Evolutionary conservation across 2,329 filamentous ascomycete species (phyloP), one percentile per base, ranked within the genome.

Genomic region (Colletotrichum tamarilloi): DNA sequence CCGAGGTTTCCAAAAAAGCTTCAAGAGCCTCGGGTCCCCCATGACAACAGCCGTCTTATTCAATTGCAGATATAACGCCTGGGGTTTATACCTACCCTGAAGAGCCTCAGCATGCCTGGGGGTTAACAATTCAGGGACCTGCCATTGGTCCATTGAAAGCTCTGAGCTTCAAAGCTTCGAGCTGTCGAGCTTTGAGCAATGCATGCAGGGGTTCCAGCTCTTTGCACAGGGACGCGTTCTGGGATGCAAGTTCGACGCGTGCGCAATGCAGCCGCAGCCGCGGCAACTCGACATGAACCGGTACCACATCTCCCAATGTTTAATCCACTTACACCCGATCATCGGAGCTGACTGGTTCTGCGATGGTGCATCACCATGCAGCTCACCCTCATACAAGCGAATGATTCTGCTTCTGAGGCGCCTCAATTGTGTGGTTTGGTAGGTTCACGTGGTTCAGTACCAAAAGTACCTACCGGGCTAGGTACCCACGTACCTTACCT

Each of bases 201-300:
- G 60, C 55, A 22, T 65, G 70, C 70, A 73, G 67, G 70, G 70
- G 46, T 73, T 57, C 16, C 70, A 70, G 67, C 70, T 73, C 53
- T 32, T 35, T 56, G 32, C 35, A 28, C 56, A 60, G 67, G 16
- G 65, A 70, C 55, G 38, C 24, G 46, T 60, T 46, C 67, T 38
- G 28, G 70, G 70, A 73, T 73, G 70, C 67, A 60, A 57, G 70
- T 69, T 65, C 67, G 67, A 73, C 60, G 67, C 67, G 57, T 69
- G 67, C 26, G 70, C 46, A 52, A 19, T 70, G 70, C 70, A 65
- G 58, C 42, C 58, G n/a, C 56, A 42, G 58, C 42, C 58, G n/a
- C 56, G 32, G 62, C 30, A 42, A 62, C 46, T 24, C 68, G 32
- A 56, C 68, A 67, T 35, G 68, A 67, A 67, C 68, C 35, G 68